phyloP scores from a whole-genome alignment of 257 asterid species.

The Misopates orontium region DNA sequence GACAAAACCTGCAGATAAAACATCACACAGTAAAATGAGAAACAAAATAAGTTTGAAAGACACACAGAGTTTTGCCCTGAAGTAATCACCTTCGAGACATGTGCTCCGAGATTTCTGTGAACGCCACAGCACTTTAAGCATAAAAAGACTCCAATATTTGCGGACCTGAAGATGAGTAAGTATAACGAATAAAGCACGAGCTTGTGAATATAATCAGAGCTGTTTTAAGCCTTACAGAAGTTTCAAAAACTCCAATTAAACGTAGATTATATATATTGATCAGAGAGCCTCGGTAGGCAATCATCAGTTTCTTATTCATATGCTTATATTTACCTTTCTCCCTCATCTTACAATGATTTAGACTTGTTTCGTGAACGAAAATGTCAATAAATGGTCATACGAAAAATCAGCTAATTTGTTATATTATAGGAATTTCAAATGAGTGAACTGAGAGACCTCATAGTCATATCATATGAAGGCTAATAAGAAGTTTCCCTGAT shows the following conservation, averaged over 20 bases:
- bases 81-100: conserved; percentile 75
- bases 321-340: background rate
- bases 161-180: conserved; percentile 54
- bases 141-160: conserved; percentile 93
- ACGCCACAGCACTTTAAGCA: conserved; percentile 97
- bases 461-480: background rate
- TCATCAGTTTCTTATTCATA: background rate
- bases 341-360: background rate
- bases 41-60: conserved; percentile 1
- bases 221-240: background rate
- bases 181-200: background rate
- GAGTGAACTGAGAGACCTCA: background rate
- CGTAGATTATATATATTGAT: background rate
- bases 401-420: background rate
- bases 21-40: background rate
- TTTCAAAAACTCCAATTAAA: no score
- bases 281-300: background rate
- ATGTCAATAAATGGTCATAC: background rate
- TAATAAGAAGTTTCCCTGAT: background rate
- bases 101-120: conserved; percentile 95
- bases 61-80: background rate
- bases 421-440: background rate
- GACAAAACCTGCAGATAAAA: conserved; percentile 73
- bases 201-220: conserved; percentile 1
- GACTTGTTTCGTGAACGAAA: background rate